Evolutionary conservation across 176 grass and related monocot genomes (phyloP), one percentile per base, ranked within the genome.

Genomic region (Chrysopogon serrulatus): DNA sequence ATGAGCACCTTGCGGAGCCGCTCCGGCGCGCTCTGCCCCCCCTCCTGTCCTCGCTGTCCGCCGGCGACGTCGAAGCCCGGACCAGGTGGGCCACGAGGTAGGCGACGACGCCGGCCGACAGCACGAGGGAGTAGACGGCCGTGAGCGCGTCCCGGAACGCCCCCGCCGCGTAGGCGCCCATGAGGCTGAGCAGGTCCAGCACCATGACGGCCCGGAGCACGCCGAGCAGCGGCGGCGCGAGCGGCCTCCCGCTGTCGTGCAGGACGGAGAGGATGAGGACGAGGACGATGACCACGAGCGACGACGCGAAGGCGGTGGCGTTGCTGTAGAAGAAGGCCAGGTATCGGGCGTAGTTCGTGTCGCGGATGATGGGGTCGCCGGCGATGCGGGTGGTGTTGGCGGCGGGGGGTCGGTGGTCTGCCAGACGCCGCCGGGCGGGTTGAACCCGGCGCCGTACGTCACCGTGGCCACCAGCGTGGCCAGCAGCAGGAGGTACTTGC

Each of bases 1-100:
- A 83, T 65, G n/a, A 85, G 73, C 14, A 74, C 65, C 81, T 82
- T 82, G 64, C 62, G 59, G 8, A 39, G 48, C 42, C 41, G 43
- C 32, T 82, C 42, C 4, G 17, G 12, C 6, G 44, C 24, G 75
- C 19, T 34, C 53, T 57, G n/a, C 23, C 53, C n/a, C n/a, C 53
- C n/a, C 8, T 57, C 53, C 8, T 57, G 13, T 43, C 9, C 15
- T 30, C 24, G 8, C 2, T n/a, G n/a, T n/a, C n/a, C 59, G 26
- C 24, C 12, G 27, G 13, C 59, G 4, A n/a, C 11, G 19, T 33
- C 11, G 19, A 36, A 32, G 73, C 49, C 3, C 24, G 19, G 51
- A 10, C 51, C 9, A 57, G 9, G 13, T 63, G 76, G n/a, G 26
- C 14, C 3, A 9, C 24, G 56, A 63, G 21, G 76, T 63, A 63